Conservation (phyloP, 768 basidiomycete genomes). For the Hirschioporus abietinus region DNA sequence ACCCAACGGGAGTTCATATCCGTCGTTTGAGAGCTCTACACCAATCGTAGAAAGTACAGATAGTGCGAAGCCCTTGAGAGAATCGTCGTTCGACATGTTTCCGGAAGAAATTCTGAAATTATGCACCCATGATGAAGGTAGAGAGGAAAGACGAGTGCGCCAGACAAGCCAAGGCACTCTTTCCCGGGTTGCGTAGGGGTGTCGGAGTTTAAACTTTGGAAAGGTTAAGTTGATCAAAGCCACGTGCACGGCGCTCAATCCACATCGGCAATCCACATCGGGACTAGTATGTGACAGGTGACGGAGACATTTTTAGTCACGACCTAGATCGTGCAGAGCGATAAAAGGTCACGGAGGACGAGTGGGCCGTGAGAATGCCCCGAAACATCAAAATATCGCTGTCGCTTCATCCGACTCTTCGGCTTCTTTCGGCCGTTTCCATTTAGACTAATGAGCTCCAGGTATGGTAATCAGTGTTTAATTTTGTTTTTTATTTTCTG, state of each 20-base stretch:
- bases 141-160: not conserved
- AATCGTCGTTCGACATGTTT: not conserved
- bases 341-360: constrained; percentile 30
- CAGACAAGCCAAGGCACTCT: not conserved
- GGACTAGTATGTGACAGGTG: constrained; percentile 20
- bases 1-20: not conserved
- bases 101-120: not conserved
- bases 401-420: constrained; percentile 40
- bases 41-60: not conserved
- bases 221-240: not conserved
- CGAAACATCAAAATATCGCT: constrained; percentile 33
- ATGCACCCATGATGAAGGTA: not conserved
- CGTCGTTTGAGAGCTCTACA: not conserved
- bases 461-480: constrained; percentile 32
- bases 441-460: constrained; percentile 67
- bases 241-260: not conserved
- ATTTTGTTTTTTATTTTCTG: constrained; percentile 11
- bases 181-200: not conserved
- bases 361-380: constrained; percentile 34
- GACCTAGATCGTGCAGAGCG: constrained; percentile 35
- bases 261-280: not conserved
- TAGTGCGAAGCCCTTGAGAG: not conserved
- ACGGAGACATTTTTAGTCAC: constrained; percentile 37
- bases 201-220: not conserved
- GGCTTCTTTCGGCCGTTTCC: constrained; percentile 45